These are phyloP conservation scores for Phytopythium litorale DNA, from an alignment of 352 stramenopile genomes.

Conservation along the genomic window DNA sequence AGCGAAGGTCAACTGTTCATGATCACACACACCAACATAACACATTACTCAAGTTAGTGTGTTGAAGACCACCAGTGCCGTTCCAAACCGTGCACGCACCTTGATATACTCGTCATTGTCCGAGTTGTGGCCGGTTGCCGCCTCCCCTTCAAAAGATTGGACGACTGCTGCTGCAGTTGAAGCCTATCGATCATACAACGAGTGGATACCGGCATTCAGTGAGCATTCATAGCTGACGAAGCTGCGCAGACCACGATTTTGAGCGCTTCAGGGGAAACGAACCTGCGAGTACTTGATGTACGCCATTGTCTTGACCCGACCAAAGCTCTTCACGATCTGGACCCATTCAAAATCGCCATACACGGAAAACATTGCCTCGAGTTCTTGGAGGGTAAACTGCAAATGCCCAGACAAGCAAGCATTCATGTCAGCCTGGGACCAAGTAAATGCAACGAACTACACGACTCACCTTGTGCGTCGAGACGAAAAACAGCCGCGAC, in stretches of 20 bases:
- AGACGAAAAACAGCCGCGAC: slow-evolving; percentile 67
- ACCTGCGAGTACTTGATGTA: slow-evolving; percentile 72
- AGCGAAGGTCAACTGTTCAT: not conserved
- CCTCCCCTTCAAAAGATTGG: slow-evolving; percentile 49
- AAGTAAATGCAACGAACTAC: not conserved
- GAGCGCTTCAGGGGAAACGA: slow-evolving; percentile 2
- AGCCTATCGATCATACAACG: slow-evolving; percentile 20
- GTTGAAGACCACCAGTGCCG: not conserved
- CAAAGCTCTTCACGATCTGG: slow-evolving; percentile 70
- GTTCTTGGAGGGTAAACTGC: slow-evolving; percentile 74
- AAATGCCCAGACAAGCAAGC: not conserved
- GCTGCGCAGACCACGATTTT: not conserved
- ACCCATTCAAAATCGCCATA: slow-evolving; percentile 76
- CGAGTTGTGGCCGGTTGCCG: slow-evolving; percentile 23
- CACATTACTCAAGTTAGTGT: not conserved
- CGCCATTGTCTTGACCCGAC: slow-evolving; percentile 82
- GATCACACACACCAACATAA: not conserved
- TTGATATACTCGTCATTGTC: slow-evolving; percentile 46
- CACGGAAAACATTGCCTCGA: slow-evolving; percentile 78
- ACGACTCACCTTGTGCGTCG: slow-evolving; percentile 55
- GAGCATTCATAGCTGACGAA: not conserved
- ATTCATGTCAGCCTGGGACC: not conserved
- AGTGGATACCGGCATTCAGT: slow-evolving; percentile 8
- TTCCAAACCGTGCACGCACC: slow-evolving; percentile 13
- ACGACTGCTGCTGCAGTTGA: slow-evolving; percentile 46